Percentiles rank a stretch among this genome's conserved stretches.
Conservation (phyloP, 163 green algal species). For the Volvox carteri region DNA sequence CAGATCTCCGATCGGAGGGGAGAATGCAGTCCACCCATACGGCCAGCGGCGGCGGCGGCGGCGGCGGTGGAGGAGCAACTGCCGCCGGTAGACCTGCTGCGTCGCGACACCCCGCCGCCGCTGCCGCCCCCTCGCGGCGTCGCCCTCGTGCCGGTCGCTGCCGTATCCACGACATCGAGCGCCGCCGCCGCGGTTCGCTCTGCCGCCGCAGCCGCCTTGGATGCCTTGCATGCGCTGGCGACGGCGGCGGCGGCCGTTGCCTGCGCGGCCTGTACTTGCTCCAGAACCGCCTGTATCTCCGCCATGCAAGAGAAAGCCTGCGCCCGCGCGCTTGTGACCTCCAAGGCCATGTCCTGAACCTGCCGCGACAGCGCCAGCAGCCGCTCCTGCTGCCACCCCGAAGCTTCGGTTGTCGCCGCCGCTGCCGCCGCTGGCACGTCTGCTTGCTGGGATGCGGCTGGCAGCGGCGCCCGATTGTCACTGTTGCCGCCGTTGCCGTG, state of each 20-base stretch:
- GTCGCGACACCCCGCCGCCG: background rate
- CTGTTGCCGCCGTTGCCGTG: too few relatives aligned
- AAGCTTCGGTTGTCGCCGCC: background rate
- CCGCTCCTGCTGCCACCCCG: background rate
- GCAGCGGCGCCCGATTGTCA: too few relatives aligned
- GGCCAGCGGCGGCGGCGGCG: background rate
- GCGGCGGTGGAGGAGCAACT: too few relatives aligned
- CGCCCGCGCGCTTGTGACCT: background rate
- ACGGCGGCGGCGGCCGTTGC: constrained; percentile 5
- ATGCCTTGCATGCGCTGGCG: background rate
- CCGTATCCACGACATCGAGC: background rate
- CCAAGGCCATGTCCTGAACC: constrained; percentile 15
- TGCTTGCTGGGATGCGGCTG: too few relatives aligned
- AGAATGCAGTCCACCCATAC: too few relatives aligned
- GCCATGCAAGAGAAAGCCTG: background rate
- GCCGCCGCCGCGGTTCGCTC: constrained; percentile 8
- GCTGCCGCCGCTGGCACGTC: background rate
- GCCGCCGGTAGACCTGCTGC: background rate
- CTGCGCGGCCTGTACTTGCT: background rate
- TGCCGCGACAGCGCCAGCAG: background rate
- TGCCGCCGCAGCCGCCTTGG: background rate
- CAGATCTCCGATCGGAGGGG: constrained; percentile 2
- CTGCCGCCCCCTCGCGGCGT: too few relatives aligned
- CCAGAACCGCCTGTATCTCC: constrained; percentile 8
- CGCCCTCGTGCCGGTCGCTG: background rate